Conservation (phyloP, 2,329 filamentous ascomycete genomes). For the Arthrinium phaeospermum region DNA sequence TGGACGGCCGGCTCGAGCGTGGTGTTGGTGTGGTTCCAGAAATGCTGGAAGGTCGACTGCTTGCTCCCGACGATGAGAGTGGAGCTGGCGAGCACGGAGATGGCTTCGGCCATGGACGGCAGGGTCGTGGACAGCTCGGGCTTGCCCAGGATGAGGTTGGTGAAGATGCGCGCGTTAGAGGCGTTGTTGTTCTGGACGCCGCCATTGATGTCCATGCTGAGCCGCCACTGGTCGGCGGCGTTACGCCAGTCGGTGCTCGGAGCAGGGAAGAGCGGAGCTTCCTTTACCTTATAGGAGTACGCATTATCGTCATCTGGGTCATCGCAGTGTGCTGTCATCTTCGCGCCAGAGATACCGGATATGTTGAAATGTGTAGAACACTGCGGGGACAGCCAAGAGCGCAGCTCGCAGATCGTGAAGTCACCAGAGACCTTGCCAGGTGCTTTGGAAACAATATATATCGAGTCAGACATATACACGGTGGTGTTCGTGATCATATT, state of each 20-base stretch:
- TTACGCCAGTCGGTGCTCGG: slow-evolving; percentile 59
- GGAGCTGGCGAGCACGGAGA: slow-evolving; percentile 72
- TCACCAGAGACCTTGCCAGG: slow-evolving; percentile 38
- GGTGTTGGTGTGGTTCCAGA: slow-evolving; percentile 51
- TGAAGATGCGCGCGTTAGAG: slow-evolving; percentile 63
- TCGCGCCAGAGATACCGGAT: slow-evolving; percentile 62
- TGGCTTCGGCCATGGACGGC: slow-evolving; percentile 74
- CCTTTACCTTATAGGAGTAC: slow-evolving; percentile 54
- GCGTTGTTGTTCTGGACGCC: slow-evolving; percentile 62
- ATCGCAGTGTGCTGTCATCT: slow-evolving; percentile 67
- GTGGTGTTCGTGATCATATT: slow-evolving; percentile 70
- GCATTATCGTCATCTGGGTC: slow-evolving; percentile 57
- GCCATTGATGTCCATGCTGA: slow-evolving; percentile 60
- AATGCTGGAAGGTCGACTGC: slow-evolving; percentile 65
- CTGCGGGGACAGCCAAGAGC: slow-evolving; percentile 65
- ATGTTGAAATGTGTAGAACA: slow-evolving; percentile 70
- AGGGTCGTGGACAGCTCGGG: slow-evolving; percentile 52
- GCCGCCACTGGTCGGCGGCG: slow-evolving; percentile 59
- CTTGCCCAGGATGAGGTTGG: slow-evolving; percentile 54
- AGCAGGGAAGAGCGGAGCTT: slow-evolving; percentile 33
- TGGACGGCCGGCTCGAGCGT: slow-evolving; percentile 52
- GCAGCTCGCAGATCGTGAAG: slow-evolving; percentile 72
- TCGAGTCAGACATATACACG: slow-evolving; percentile 50
- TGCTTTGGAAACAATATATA: slow-evolving; percentile 70
- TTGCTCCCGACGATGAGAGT: slow-evolving; percentile 67